These are phyloP conservation scores for Phylloporus rhodoxanthus DNA, from an alignment of 768 basidiomycete genomes.

Conservation along the genomic window DNA sequence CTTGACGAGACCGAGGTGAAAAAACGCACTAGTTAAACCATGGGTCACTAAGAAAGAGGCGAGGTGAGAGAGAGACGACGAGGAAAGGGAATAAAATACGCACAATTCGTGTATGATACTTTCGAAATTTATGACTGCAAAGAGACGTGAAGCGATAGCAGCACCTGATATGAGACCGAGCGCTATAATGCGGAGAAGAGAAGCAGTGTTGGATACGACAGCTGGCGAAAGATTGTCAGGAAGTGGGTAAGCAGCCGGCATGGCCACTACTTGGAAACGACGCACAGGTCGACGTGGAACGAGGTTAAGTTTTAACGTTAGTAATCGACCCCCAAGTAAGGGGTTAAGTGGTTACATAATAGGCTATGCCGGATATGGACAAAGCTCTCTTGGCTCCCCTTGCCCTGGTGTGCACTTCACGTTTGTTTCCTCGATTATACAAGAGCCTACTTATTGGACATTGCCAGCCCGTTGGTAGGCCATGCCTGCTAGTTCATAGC, in stretches of 20 bases:
- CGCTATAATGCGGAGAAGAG: constrained; percentile 85
- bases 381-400: too few relatives aligned
- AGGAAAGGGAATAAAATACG: constrained; percentile 28
- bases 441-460: too few relatives aligned
- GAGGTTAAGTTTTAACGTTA: constrained; percentile 1
- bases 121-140: constrained; percentile 97
- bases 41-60: constrained; percentile 62
- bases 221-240: constrained; percentile 63
- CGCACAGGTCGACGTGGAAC: constrained; percentile 21
- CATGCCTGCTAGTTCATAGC: too few relatives aligned
- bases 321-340: constrained; percentile 3
- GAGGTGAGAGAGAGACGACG: constrained; percentile 2
- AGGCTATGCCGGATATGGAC: too few relatives aligned
- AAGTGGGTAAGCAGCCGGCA: constrained; percentile 69
- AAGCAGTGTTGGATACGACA: constrained; percentile 81
- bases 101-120: constrained; percentile 99
- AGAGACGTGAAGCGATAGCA: constrained; percentile 91
- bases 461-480: too few relatives aligned
- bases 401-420: too few relatives aligned
- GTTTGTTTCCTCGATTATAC: too few relatives aligned
- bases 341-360: too few relatives aligned
- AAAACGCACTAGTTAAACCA: constrained; percentile 96
- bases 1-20: background rate
- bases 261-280: constrained; percentile 38
- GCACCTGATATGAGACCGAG: constrained; percentile 88